Base-by-base conservation (phyloP, 352 stramenopile genomes). In the Phytophthora pseudosyringae region DNA sequence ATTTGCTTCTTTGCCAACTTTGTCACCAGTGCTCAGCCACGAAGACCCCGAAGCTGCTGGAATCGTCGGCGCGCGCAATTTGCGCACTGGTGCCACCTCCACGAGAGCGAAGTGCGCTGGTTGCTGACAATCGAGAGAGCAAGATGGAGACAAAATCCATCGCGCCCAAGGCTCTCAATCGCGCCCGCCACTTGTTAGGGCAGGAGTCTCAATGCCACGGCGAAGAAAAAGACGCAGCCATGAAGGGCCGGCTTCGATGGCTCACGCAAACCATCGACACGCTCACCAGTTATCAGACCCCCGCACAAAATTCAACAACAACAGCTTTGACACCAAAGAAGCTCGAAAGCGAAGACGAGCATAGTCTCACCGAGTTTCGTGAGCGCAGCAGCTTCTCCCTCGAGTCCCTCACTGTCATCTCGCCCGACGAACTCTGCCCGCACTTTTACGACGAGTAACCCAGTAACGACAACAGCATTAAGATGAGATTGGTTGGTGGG, bases 371-470 rank as follows among this genome's bases (percentile, higher is more conserved):
- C 3, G 82, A 91, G 53, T 82, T 88, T 33, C 73, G 86, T 21
- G 77, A 90, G 25, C 70, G 73, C 18, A 84, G 75, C 46, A 83
- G 82, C 51, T 90, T 88, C 48, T 87, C 80, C 10, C 71, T 89
- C 29, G 82, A 90, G 51, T 85, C 75, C 25, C 50, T 82, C 25
- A 86, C 82, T 6, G 38, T 69, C n/a, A 79, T 86, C 21, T 33
- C 58, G 1, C 78, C 82, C 8, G 80, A 90, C 33, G 71, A 75
- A 25, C 56, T 91, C 39, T 91, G 82, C 48, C 78, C 72, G 8
- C 29, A 69, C 13, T 91, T 91, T 47, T 89, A 85, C 41, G 57
- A 76, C 18, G 18, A 73, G 10, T 66, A 52, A 44, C 26, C 12
- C 21, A 21, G 11, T 41, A 41, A 18, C 33, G 1, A 13, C 5